Percentiles rank a stretch among this genome's conserved stretches.
Evolutionary conservation across 2,329 filamentous ascomycete genomes (phyloP).

Genomic region (Cladosporium sp.): DNA sequence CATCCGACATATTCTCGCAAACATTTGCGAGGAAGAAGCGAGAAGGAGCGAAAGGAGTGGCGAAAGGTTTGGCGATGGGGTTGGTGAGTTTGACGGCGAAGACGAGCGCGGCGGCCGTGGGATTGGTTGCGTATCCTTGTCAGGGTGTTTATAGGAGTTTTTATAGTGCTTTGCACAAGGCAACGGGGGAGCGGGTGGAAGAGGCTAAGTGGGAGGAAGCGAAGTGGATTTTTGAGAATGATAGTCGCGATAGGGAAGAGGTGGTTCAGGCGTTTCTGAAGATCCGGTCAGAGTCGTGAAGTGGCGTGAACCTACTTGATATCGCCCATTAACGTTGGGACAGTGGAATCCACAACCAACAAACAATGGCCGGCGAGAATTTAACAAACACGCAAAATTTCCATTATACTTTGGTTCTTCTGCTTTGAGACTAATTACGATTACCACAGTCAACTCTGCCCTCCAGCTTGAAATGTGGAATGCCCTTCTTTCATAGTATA

Average conservation of each 20-base stretch:
- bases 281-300: neutral
- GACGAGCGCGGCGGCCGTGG: conserved; percentile 5
- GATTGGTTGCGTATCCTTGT: conserved; percentile 12
- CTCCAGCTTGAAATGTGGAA: neutral
- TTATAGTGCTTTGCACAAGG: neutral
- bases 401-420: neutral
- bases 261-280: neutral
- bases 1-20: conserved; percentile 5
- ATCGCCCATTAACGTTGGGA: no score
- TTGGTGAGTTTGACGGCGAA: conserved; percentile 6
- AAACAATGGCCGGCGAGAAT: no score
- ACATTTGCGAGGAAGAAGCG: conserved; percentile 1
- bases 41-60: conserved; percentile 9
- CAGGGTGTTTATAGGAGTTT: conserved; percentile 11
- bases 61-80: conserved; percentile 9
- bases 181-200: neutral
- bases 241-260: neutral
- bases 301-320: no score
- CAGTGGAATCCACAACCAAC: no score
- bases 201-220: neutral
- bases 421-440: neutral
- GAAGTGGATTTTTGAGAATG: neutral
- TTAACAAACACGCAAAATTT: neutral
- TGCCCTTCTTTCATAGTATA: neutral
- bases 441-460: neutral